A percentile compares a stretch with the other conserved stretches of the same genome.
phyloP scores from a whole-genome alignment of 495 filamentous ascomycete genomes.

The Daldinia bambusicola region DNA sequence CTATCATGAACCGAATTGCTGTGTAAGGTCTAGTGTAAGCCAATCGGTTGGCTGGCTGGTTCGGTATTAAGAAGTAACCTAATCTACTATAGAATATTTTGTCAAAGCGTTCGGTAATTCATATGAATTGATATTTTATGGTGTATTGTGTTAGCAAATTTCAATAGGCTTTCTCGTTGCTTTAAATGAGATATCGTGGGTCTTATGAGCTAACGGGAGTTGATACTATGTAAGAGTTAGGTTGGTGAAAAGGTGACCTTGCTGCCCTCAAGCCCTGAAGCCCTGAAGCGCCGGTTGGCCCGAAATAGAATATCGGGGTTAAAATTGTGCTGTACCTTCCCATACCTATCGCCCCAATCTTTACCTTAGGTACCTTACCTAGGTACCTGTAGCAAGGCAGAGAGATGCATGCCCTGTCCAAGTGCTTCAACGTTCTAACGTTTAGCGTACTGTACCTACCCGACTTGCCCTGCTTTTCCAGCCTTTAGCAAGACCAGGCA shows the following conservation, averaged over 20 bases:
- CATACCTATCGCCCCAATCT: too few relatives aligned
- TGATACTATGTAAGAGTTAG: too few relatives aligned
- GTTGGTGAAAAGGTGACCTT: slow-evolving; percentile 1
- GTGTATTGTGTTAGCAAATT: neutral
- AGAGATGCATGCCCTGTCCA: neutral
- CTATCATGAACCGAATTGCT: neutral
- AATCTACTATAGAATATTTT: neutral
- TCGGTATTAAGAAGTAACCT: neutral
- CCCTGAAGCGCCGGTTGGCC: slow-evolving; percentile 27
- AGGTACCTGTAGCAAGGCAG: neutral
- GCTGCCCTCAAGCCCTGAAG: too few relatives aligned
- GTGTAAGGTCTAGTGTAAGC: neutral
- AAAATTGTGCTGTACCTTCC: neutral
- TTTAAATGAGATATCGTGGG: slow-evolving; percentile 14
- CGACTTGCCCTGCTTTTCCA: slow-evolving; percentile 1
- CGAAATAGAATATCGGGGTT: slow-evolving; percentile 29
- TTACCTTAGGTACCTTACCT: too few relatives aligned
- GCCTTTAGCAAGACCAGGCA: slow-evolving; percentile 1
- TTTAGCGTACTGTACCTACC: slow-evolving; percentile 7
- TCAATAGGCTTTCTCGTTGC: slow-evolving; percentile 7
- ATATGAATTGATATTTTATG: neutral
- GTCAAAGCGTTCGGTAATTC: neutral
- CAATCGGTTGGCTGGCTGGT: neutral
- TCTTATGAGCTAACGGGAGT: neutral
- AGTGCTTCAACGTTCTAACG: neutral